A percentile compares a stretch with the other conserved stretches of the same genome.
phyloP scores from a whole-genome alignment of 2,329 filamentous ascomycete genomes.

The Ophiostoma ulmi region DNA sequence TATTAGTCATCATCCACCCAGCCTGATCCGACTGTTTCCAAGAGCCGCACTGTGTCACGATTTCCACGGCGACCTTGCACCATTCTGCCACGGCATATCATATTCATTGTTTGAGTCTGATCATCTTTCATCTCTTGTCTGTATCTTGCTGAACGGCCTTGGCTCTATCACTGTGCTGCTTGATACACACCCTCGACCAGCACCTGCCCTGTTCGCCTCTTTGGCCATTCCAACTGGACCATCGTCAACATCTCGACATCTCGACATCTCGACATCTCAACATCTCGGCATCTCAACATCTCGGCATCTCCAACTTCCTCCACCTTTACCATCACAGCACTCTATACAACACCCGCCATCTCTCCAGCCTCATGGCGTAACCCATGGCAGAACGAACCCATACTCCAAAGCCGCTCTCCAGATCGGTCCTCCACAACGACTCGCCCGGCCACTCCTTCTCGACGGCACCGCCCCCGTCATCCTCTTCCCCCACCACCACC shows the following conservation, averaged over 20 bases:
- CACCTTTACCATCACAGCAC: not conserved
- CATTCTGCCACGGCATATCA: not conserved
- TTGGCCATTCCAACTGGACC: not conserved
- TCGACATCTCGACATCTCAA: not conserved
- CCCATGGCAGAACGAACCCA: conserved; percentile 61
- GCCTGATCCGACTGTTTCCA: not conserved
- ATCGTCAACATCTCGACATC: not conserved
- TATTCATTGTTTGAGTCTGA: not conserved
- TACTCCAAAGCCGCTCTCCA: conserved; percentile 45
- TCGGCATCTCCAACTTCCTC: not conserved
- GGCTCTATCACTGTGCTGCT: not conserved
- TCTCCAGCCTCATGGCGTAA: conserved; percentile 56
- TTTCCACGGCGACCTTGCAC: not conserved
- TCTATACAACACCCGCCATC: not conserved
- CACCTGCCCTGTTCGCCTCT: too few species aligned
- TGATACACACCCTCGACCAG: not conserved
- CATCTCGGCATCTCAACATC: not conserved
- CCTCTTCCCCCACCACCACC: not conserved
- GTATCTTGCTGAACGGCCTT: not conserved
- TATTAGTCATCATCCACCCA: not conserved
- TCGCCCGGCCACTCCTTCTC: conserved; percentile 19
- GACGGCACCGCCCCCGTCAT: conserved; percentile 16
- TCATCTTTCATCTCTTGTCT: not conserved
- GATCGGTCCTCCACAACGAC: conserved; percentile 51
- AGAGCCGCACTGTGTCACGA: conserved; percentile 6